Conservation (phyloP, 192 early-diverging fungal genomes). For the Mortierella alpina region DNA sequence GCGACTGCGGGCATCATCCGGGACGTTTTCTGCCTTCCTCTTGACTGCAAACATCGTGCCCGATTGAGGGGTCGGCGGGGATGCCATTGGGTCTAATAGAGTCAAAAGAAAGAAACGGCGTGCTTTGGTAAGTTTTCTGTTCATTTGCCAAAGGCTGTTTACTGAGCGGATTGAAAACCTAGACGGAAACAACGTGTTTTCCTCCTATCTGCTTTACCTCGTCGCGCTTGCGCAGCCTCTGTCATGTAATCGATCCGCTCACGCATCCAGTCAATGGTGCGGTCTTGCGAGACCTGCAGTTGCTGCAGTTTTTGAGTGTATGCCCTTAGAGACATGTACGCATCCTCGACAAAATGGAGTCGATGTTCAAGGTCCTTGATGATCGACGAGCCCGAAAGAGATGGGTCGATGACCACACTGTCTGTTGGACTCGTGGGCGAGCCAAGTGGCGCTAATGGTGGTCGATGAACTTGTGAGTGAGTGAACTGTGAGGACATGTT, state of each 20-base stretch:
- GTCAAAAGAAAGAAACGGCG: not conserved
- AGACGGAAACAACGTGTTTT: not conserved
- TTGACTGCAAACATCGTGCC: slow-evolving; percentile 17
- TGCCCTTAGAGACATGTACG: slow-evolving; percentile 22
- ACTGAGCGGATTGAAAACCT: not conserved
- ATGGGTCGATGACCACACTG: no score
- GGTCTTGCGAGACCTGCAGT: slow-evolving; percentile 29
- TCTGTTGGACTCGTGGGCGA: slow-evolving; percentile 1
- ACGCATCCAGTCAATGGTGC: slow-evolving; percentile 43
- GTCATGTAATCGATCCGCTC: slow-evolving; percentile 36
- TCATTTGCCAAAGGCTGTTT: not conserved
- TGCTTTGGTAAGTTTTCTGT: not conserved
- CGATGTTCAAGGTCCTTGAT: slow-evolving; percentile 25
- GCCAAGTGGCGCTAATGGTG: not conserved
- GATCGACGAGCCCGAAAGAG: not conserved
- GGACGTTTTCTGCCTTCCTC: slow-evolving; percentile 26
- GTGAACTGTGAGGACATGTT: not conserved
- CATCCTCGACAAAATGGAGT: slow-evolving; percentile 31
- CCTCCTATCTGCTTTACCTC: slow-evolving; percentile 20
- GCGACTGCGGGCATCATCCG: slow-evolving; percentile 20
- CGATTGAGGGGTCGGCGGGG: slow-evolving; percentile 31
- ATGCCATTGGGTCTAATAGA: slow-evolving; percentile 6
- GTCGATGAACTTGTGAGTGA: not conserved
- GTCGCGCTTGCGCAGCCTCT: slow-evolving; percentile 3
- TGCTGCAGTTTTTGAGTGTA: slow-evolving; percentile 38